Evolutionary conservation across 352 stramenopile species (phyloP).

Genomic region (Phytophthora nicotianae): DNA sequence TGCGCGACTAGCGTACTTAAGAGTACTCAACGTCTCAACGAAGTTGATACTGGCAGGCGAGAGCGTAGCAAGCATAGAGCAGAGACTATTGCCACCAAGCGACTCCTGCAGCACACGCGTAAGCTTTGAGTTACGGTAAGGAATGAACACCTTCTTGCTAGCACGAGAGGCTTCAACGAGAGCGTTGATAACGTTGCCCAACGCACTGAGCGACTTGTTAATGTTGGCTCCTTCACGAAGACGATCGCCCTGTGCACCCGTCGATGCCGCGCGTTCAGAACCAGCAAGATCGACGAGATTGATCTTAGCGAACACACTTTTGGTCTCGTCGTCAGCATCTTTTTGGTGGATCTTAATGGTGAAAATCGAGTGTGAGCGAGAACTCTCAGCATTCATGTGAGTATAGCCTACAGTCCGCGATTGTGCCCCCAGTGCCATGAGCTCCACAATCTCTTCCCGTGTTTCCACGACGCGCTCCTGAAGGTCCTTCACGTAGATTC

Average conservation of each 20-base stretch:
- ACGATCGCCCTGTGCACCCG: constrained; percentile 87
- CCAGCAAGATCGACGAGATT: constrained; percentile 95
- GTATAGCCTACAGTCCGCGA: constrained; percentile 85
- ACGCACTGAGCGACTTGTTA: constrained; percentile 92
- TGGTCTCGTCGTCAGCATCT: constrained; percentile 78
- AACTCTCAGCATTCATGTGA: constrained; percentile 94
- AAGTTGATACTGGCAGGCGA: constrained; percentile 95
- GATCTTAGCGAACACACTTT: constrained; percentile 93
- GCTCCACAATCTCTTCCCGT: constrained; percentile 83
- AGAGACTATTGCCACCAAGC: constrained; percentile 93
- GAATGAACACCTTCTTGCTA: constrained; percentile 91
- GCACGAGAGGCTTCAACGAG: constrained; percentile 84
- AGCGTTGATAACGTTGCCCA: constrained; percentile 95
- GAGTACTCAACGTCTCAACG: constrained; percentile 94
- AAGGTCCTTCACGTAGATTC: constrained; percentile 94
- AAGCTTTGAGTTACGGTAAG: constrained; percentile 95
- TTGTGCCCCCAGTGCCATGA: constrained; percentile 74
- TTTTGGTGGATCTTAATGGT: constrained; percentile 96
- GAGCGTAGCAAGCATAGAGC: constrained; percentile 95
- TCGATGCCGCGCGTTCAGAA: constrained; percentile 91
- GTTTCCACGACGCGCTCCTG: constrained; percentile 89
- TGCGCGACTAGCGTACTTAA: constrained; percentile 95
- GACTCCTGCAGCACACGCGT: constrained; percentile 93
- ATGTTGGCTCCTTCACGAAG: constrained; percentile 95
- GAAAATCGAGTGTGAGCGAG: constrained; percentile 95